Conservation (phyloP, 192 early-diverging fungal species). For the Chytriomyces confervae region DNA sequence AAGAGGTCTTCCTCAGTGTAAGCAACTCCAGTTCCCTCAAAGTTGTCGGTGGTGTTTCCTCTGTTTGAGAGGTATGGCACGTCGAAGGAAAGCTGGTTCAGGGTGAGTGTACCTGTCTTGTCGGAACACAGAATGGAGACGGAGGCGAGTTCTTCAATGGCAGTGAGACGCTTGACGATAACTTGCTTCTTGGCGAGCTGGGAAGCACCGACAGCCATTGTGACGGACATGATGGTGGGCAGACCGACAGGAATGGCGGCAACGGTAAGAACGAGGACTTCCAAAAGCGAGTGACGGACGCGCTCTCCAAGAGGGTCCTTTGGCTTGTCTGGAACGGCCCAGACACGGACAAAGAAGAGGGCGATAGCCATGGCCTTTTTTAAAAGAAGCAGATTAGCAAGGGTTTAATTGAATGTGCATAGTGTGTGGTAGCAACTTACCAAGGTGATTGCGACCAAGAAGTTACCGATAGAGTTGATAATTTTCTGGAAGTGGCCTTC, state of each 20-base stretch:
- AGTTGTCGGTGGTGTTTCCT: constrained; percentile 65
- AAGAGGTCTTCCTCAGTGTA: constrained; percentile 77
- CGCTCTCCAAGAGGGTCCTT: constrained; percentile 38
- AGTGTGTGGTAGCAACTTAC: constrained; percentile 35
- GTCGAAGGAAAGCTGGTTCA: constrained; percentile 91
- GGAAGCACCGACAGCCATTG: constrained; percentile 92
- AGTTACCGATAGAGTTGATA: constrained; percentile 86
- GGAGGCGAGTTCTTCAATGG: constrained; percentile 90
- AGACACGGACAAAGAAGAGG: constrained; percentile 66
- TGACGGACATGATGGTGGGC: constrained; percentile 91
- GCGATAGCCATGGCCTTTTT: constrained; percentile 52
- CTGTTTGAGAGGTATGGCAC: constrained; percentile 65
- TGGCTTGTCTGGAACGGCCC: constrained; percentile 60
- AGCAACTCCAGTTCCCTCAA: constrained; percentile 52
- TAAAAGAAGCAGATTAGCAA: neutral
- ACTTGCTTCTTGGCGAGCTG: constrained; percentile 86
- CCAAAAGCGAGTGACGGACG: constrained; percentile 54
- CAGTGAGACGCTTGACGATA: constrained; percentile 90
- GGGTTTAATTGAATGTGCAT: neutral
- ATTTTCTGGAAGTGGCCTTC: constrained; percentile 94
- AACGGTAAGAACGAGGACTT: constrained; percentile 81
- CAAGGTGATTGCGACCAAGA: constrained; percentile 75
- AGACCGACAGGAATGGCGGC: constrained; percentile 93
- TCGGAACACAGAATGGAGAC: constrained; percentile 75
- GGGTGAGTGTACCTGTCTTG: constrained; percentile 89